These are phyloP conservation scores for Thermomucor indicae-seudaticae DNA, from an alignment of 371 early-diverging fungal species.

Conservation along the genomic window DNA sequence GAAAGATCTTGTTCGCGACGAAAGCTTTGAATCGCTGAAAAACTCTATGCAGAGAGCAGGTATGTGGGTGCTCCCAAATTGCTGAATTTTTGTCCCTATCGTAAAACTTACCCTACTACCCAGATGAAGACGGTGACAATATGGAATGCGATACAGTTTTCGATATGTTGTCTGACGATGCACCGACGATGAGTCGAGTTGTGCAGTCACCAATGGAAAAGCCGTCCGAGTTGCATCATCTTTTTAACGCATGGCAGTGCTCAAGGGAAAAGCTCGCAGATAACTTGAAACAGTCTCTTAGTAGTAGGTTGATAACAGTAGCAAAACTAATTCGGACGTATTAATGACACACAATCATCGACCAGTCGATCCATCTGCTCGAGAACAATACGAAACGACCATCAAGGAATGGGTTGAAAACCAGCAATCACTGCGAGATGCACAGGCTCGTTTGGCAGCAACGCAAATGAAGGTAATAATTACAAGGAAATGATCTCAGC, in stretches of 20 bases:
- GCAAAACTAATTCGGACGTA: too few species aligned
- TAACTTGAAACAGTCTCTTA: slow-evolving; percentile 1
- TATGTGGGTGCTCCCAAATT: too few species aligned
- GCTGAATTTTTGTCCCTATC: too few species aligned
- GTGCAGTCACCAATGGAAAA: slow-evolving; percentile 1
- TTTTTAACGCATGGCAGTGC: background rate
- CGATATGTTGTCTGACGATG: background rate
- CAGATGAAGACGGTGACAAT: background rate
- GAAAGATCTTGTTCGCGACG: slow-evolving; percentile 8
- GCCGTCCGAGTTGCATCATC: background rate
- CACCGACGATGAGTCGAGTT: slow-evolving; percentile 1
- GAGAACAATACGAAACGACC: too few species aligned
- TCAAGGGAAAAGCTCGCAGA: slow-evolving; percentile 3
- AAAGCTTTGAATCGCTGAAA: slow-evolving; percentile 1
- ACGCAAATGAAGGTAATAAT: too few species aligned
- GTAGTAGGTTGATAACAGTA: too few species aligned
- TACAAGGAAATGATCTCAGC: slow-evolving; percentile 4
- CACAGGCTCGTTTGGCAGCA: too few species aligned
- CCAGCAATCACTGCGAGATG: too few species aligned
- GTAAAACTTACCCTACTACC: background rate
- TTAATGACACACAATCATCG: too few species aligned
- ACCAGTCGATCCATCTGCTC: too few species aligned
- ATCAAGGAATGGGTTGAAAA: too few species aligned
- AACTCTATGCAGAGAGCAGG: background rate
- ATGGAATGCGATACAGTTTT: background rate